Percentiles rank a stretch among this genome's conserved stretches.
These are phyloP conservation scores for Curvularia hawaiiensis DNA, from an alignment of 2,329 filamentous ascomycete species.

Conservation along the genomic window DNA sequence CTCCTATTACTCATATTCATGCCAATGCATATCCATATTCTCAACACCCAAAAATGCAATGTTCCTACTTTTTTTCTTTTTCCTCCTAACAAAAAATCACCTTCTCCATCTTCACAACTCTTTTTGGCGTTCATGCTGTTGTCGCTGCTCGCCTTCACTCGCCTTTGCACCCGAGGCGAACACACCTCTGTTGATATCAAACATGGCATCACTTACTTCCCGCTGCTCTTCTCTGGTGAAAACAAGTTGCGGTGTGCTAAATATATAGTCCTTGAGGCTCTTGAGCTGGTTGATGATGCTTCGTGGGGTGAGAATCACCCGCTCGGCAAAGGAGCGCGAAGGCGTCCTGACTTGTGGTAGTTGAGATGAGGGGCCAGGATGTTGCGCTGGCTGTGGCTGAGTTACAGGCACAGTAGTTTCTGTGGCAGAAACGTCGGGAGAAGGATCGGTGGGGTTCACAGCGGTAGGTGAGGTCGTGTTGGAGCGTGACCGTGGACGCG, in stretches of 20 bases:
- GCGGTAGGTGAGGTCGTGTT: neutral
- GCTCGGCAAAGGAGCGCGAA: conserved; percentile 38
- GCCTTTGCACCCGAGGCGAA: conserved; percentile 69
- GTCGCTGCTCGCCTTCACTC: conserved; percentile 1
- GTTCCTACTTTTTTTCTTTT: neutral
- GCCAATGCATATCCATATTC: neutral
- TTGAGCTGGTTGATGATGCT: conserved; percentile 56
- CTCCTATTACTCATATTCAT: neutral
- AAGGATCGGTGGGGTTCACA: neutral
- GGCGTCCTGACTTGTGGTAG: conserved; percentile 22
- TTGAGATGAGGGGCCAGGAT: neutral
- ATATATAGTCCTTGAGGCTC: conserved; percentile 60
- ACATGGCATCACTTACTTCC: conserved; percentile 76
- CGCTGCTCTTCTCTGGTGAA: conserved; percentile 70
- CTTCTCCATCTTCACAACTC: neutral
- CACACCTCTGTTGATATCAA: conserved; percentile 76
- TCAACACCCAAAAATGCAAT: neutral
- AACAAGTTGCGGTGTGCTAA: conserved; percentile 56
- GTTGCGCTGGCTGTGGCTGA: neutral
- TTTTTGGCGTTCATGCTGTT: neutral
- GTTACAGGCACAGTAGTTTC: neutral
- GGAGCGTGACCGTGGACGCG: conserved; percentile 10
- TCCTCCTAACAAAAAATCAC: neutral
- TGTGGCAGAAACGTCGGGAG: neutral
- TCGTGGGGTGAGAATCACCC: conserved; percentile 48